A percentile compares a stretch with the other conserved stretches of the same genome.
Conservation (phyloP, 305 asterid genomes). For the Nicotiana rustica region DNA sequence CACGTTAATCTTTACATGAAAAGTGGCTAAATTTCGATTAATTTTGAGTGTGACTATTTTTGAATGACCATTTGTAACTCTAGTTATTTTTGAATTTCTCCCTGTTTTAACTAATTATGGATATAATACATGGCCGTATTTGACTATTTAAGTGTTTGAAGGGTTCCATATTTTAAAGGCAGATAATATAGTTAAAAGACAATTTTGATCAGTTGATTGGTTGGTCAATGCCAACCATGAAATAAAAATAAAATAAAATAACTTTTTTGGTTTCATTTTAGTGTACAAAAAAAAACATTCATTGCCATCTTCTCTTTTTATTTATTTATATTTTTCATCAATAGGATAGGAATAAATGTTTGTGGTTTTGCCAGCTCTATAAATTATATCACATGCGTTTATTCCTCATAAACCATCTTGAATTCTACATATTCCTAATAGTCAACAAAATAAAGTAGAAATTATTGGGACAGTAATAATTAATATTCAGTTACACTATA, state of each 20-base stretch:
- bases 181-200: background rate
- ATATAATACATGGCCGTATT: background rate
- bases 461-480: too few relatives aligned
- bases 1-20: too few relatives aligned
- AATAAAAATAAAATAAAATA: background rate
- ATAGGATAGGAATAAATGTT: slow-evolving; percentile 31
- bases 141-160: background rate
- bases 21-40: too few relatives aligned
- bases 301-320: background rate
- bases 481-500: background rate
- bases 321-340: background rate
- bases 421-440: background rate
- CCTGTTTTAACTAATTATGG: background rate
- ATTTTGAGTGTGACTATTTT: too few relatives aligned
- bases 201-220: background rate
- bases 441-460: background rate
- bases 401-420: slow-evolving; percentile 20
- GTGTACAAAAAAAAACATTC: background rate
- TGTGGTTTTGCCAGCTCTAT: slow-evolving; percentile 31
- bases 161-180: background rate
- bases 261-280: background rate
- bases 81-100: too few relatives aligned
- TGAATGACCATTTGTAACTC: too few relatives aligned
- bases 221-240: background rate
- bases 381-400: slow-evolving; percentile 1